phyloP scores from a whole-genome alignment of 2,329 filamentous ascomycete genomes.

The Neopestalotiopsis rosae region DNA sequence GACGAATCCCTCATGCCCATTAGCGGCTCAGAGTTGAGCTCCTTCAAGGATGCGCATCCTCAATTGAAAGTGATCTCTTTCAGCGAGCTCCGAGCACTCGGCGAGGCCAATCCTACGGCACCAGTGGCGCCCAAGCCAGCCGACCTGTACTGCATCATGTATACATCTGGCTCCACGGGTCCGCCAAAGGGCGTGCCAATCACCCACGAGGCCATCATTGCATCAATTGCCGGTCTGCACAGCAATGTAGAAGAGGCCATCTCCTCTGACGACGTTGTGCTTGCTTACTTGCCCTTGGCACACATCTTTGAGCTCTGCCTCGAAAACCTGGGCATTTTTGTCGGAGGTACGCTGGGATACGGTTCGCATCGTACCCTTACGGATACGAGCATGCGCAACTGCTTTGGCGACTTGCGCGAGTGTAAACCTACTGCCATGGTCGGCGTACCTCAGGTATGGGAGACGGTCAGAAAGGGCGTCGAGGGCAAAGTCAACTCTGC shows the following conservation, averaged over 20 bases:
- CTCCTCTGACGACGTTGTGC: constrained; percentile 76
- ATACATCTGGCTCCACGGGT: constrained; percentile 89
- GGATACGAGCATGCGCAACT: constrained; percentile 85
- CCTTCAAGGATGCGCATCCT: constrained; percentile 62
- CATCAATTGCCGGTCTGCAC: constrained; percentile 82
- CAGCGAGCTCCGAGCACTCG: constrained; percentile 60
- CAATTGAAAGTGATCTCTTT: constrained; percentile 59
- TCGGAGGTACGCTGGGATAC: constrained; percentile 92
- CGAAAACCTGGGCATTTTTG: constrained; percentile 87
- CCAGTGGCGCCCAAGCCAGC: constrained; percentile 74
- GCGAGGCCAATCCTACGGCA: constrained; percentile 72
- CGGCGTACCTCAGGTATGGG: constrained; percentile 96
- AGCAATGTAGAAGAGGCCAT: constrained; percentile 79
- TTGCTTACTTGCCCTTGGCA: constrained; percentile 91
- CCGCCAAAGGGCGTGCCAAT: constrained; percentile 88
- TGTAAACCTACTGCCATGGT: constrained; percentile 89
- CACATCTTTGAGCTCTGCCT: constrained; percentile 98
- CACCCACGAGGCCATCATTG: constrained; percentile 79
- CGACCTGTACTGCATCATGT: constrained; percentile 84
- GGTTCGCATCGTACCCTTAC: constrained; percentile 89
- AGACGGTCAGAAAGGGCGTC: constrained; percentile 95
- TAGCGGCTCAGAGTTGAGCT: constrained; percentile 56
- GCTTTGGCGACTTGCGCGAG: constrained; percentile 91
- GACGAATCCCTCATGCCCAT: constrained; percentile 57
- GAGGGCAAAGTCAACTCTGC: constrained; percentile 76